Evolutionary conservation across 2,329 filamentous ascomycete species (phyloP).

Genomic region (Penicillium polonicum): DNA sequence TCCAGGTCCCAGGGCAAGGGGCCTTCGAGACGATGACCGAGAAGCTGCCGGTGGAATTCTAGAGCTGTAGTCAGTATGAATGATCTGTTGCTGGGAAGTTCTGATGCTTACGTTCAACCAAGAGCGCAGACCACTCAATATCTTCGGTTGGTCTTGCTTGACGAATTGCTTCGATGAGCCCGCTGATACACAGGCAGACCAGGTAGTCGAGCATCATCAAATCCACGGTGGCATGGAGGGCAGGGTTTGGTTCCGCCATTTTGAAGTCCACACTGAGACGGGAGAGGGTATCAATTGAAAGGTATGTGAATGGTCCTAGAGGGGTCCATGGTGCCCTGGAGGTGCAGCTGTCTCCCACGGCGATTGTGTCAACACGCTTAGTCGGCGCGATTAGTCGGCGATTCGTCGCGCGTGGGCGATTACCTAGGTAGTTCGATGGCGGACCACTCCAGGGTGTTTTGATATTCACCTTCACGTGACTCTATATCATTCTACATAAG

Average conservation of each 20-base stretch:
- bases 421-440: no score
- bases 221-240: slow-evolving; percentile 50
- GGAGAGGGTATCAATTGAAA: neutral
- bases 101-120: slow-evolving; percentile 30
- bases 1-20: slow-evolving; percentile 41
- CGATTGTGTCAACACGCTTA: neutral
- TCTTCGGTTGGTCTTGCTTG: slow-evolving; percentile 15
- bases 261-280: neutral
- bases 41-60: slow-evolving; percentile 49
- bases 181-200: slow-evolving; percentile 47
- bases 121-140: slow-evolving; percentile 22
- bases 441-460: neutral
- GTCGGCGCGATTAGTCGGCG: neutral
- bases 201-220: slow-evolving; percentile 59
- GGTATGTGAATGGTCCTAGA: neutral
- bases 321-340: neutral
- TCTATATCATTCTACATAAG: neutral
- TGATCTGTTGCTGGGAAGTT: neutral
- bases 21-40: slow-evolving; percentile 36
- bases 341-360: neutral
- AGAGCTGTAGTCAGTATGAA: neutral
- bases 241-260: slow-evolving; percentile 14
- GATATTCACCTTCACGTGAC: neutral
- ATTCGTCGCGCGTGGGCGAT: neutral
- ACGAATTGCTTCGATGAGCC: slow-evolving; percentile 39